Evolutionary conservation across 148 eudicot genomes (phyloP).

Genomic region (Chenopodium formosanum): DNA sequence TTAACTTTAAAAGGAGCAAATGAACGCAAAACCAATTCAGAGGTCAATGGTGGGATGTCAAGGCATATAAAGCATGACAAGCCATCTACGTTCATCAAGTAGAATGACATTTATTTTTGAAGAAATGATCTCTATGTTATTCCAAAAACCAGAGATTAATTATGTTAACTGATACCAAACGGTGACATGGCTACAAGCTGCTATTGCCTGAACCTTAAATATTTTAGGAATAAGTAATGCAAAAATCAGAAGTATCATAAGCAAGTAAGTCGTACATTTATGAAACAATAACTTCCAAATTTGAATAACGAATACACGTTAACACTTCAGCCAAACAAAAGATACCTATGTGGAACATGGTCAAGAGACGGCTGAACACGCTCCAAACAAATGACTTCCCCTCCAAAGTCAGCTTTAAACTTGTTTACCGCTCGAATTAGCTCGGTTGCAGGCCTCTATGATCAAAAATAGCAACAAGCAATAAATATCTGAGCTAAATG

Average conservation of each 20-base stretch:
- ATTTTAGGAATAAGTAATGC: too few species aligned
- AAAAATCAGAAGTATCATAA: too few species aligned
- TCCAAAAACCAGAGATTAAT: too few species aligned
- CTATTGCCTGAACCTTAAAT: too few species aligned
- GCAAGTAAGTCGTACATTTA: not conserved
- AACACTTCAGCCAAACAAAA: not conserved
- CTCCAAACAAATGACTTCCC: constrained; percentile 79
- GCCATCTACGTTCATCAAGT: too few species aligned
- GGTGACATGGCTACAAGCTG: too few species aligned
- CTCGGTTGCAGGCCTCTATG: constrained; percentile 83
- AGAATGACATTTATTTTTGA: too few species aligned
- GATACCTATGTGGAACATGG: constrained; percentile 95
- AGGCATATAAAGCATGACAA: not conserved
- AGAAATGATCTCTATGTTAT: too few species aligned
- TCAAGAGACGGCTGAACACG: constrained; percentile 96
- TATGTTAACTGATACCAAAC: too few species aligned
- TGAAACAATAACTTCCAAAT: not conserved
- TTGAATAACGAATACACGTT: not conserved
- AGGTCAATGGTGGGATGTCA: not conserved
- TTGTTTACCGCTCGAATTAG: constrained; percentile 79
- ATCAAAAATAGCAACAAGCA: constrained; percentile 18
- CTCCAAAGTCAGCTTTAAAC: constrained; percentile 92
- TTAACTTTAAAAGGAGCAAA: not conserved
- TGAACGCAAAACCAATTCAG: not conserved
- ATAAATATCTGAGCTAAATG: not conserved